Evolutionary conservation across 768 basidiomycete genomes (phyloP), one percentile per base, ranked within the genome.

Genomic region (Xerocomus spinulosus): DNA sequence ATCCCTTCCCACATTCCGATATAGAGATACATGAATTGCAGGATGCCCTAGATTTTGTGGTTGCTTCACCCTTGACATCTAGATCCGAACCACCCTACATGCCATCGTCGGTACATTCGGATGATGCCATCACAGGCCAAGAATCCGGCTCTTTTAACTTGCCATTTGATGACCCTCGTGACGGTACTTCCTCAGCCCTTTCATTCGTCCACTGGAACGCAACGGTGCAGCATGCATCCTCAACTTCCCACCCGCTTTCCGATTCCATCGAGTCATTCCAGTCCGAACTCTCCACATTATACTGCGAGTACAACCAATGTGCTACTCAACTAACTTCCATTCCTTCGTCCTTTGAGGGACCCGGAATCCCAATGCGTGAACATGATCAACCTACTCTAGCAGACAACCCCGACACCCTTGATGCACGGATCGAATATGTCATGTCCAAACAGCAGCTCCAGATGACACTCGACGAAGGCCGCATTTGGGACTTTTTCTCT

Each of bases 381-480:
- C 46, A 44, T 41, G 48, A 41, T 21, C 54, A 21, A 2, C 12
- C 40, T 28, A 34, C 42, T 14, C 42, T 53, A 26, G 24, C 41
- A 32, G 50, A 42, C 26, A 37, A 29, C 18, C 44, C 48, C 30
- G 68, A 68, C 30, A 50, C 62, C 35, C 66, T 61, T 4, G 74
- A 74, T 10, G 67, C 65, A 2, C 67, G 60, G 15, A 61, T 66
- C 28, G 77, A 76, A 38, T 70, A 75, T 47, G 70, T 70, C 17
- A 75, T 83, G 74, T 81, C 83, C 35, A 85, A 81, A 58, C 69
- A 70, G 2, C 87, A 89, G 53, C 65, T 75, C 29, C 73, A 80
- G 49, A 72, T 89, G 34, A 75, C 74, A 3, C 48, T 76, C 3
- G 79, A 83, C 35, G 87, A 90, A 62, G 78, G 77, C 25, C 63